phyloP scores from a whole-genome alignment of 2,329 filamentous ascomycete genomes.

The Curvularia spicifera region DNA sequence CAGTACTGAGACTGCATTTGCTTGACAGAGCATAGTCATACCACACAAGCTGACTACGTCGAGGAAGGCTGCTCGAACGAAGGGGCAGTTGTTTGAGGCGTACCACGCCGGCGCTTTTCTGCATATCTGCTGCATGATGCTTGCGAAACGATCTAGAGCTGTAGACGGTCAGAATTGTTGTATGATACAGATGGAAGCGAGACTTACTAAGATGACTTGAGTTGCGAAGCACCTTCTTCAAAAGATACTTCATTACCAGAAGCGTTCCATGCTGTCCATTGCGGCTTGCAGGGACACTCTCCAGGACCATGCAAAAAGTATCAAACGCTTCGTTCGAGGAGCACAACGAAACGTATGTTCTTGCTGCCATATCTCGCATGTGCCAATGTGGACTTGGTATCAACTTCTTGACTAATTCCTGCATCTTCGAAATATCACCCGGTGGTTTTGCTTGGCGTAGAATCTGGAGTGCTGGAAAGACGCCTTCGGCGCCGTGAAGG shows the following conservation, averaged over 20 bases:
- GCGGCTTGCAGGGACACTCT: slow-evolving; percentile 14
- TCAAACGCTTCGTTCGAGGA: slow-evolving; percentile 31
- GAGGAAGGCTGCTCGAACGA: slow-evolving; percentile 46
- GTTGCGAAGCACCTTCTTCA: slow-evolving; percentile 31
- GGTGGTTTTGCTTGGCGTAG: slow-evolving; percentile 75
- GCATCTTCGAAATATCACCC: slow-evolving; percentile 61
- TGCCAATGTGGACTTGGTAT: slow-evolving; percentile 77
- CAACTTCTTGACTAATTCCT: slow-evolving; percentile 65
- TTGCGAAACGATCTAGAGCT: slow-evolving; percentile 27
- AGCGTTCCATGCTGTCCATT: slow-evolving; percentile 45
- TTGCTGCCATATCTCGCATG: slow-evolving; percentile 78
- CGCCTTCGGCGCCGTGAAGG: slow-evolving; percentile 63
- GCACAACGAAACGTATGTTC: slow-evolving; percentile 62
- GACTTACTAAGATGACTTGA: slow-evolving; percentile 22
- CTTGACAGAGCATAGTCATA: slow-evolving; percentile 27
- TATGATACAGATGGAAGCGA: too few species aligned
- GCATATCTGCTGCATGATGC: slow-evolving; percentile 29
- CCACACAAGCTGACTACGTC: slow-evolving; percentile 45
- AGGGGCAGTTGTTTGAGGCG: slow-evolving; percentile 33
- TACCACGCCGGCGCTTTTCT: slow-evolving; percentile 26
- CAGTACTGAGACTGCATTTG: slow-evolving; percentile 25
- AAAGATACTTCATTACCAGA: slow-evolving; percentile 41
- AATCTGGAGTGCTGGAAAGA: slow-evolving; percentile 84
- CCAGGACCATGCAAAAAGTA: slow-evolving; percentile 30
- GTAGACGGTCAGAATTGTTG: slow-evolving; percentile 4